These are phyloP conservation scores for Aspergillus pseudoglaucus DNA, from an alignment of 2,329 filamentous ascomycete genomes.

Conservation along the genomic window DNA sequence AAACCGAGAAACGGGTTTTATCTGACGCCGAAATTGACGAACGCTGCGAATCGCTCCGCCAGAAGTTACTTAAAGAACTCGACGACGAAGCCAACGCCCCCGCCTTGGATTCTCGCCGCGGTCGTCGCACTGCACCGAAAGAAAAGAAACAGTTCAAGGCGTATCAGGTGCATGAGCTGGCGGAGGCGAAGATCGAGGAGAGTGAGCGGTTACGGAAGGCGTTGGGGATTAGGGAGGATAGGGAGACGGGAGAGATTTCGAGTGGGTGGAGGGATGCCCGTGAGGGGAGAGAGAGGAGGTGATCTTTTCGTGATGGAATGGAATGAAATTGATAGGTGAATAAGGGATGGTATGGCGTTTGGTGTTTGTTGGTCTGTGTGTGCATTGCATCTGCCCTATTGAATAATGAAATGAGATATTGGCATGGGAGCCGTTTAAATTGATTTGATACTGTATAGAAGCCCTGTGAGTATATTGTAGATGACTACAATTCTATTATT, in stretches of 20 bases:
- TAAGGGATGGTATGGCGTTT: background rate
- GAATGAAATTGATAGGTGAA: background rate
- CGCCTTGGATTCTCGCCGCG: too few relatives aligned
- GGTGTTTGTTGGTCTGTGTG: conserved; percentile 2
- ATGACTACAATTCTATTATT: too few relatives aligned
- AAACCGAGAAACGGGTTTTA: conserved; percentile 30
- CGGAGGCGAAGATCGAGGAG: conserved; percentile 92
- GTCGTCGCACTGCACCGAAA: conserved; percentile 9
- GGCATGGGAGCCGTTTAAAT: too few relatives aligned
- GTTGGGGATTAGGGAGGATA: conserved; percentile 80
- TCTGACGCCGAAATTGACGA: conserved; percentile 89
- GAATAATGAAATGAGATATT: too few relatives aligned
- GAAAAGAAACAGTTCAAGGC: conserved; percentile 61
- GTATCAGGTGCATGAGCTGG: conserved; percentile 93
- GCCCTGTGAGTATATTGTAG: too few relatives aligned
- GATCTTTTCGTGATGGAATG: background rate
- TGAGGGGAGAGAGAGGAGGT: background rate
- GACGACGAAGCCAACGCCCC: conserved; percentile 34
- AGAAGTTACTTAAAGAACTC: conserved; percentile 55
- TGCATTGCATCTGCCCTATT: background rate
- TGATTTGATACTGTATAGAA: too few relatives aligned
- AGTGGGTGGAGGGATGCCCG: conserved; percentile 4
- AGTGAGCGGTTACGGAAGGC: conserved; percentile 81
- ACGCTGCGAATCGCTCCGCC: conserved; percentile 60
- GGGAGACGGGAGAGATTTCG: conserved; percentile 65